These are phyloP conservation scores for Caryopteris hybrid DNA, from an alignment of 305 asterid genomes.

Conservation along the genomic window DNA sequence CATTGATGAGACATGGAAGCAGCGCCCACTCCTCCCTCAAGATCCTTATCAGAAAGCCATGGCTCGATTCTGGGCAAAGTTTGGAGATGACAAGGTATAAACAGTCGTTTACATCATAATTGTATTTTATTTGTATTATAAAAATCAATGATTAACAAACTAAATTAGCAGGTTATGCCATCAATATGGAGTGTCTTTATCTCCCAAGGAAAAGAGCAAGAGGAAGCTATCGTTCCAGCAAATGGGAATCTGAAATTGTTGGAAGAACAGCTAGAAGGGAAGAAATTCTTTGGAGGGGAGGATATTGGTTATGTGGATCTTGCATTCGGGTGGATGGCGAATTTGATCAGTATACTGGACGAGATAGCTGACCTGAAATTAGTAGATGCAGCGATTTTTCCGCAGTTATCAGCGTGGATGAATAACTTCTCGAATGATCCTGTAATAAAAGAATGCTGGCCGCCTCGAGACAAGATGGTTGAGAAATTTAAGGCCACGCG, in stretches of 20 bases:
- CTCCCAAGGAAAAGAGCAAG: conserved; percentile 42
- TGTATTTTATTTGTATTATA: background rate
- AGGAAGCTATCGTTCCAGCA: conserved; percentile 39
- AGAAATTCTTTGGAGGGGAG: conserved; percentile 63
- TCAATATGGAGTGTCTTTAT: conserved; percentile 35
- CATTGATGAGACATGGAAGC: conserved; percentile 66
- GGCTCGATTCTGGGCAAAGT: conserved; percentile 71
- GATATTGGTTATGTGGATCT: conserved; percentile 61
- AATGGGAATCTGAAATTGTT: conserved; percentile 34
- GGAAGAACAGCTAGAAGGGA: conserved; percentile 55
- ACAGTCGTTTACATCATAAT: background rate
- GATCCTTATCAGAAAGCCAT: conserved; percentile 62
- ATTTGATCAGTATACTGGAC: conserved; percentile 42
- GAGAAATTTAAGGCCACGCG: conserved; percentile 39
- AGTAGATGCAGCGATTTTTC: conserved; percentile 41
- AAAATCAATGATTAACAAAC: too few relatives aligned
- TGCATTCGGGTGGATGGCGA: conserved; percentile 54
- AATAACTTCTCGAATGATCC: conserved; percentile 42
- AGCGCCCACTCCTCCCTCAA: conserved; percentile 54
- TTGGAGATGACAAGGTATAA: conserved; percentile 66
- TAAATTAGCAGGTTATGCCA: conserved; percentile 33
- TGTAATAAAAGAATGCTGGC: conserved; percentile 54
- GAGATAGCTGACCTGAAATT: conserved; percentile 37
- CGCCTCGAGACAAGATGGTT: conserved; percentile 56
- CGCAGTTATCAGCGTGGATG: conserved; percentile 52